phyloP scores from a whole-genome alignment of 805 yeast genomes.

The Kluyveromyces lactis region DNA sequence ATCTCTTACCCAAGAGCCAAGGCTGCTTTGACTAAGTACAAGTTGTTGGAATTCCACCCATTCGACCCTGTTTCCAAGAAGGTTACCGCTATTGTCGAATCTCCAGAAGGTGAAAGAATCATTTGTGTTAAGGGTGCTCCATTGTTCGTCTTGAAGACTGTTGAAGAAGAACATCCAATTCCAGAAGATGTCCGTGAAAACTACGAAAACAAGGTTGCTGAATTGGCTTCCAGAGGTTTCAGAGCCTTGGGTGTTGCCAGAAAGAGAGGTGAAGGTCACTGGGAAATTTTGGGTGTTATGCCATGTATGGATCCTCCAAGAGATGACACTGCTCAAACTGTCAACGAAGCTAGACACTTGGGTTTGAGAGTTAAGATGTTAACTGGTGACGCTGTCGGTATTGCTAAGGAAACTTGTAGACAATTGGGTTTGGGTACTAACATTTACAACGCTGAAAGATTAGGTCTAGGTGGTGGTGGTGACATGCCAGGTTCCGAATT shows the following conservation, averaged over 20 bases:
- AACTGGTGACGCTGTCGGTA: slow-evolving; percentile 99
- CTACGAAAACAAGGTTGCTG: slow-evolving; percentile 95
- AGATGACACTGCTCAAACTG: slow-evolving; percentile 95
- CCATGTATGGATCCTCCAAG: slow-evolving; percentile 99
- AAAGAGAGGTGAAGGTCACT: slow-evolving; percentile 97
- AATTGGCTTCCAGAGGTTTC: slow-evolving; percentile 97
- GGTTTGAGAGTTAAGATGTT: slow-evolving; percentile 97
- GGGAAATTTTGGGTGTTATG: slow-evolving; percentile 97
- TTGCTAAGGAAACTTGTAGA: slow-evolving; percentile 97
- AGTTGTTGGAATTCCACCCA: slow-evolving; percentile 92
- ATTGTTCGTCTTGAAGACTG: slow-evolving; percentile 91
- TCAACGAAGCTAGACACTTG: slow-evolving; percentile 78
- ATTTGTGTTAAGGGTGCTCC: slow-evolving; percentile 98
- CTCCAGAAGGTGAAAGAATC: slow-evolving; percentile 92
- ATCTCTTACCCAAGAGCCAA: slow-evolving; percentile 86
- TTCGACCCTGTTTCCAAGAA: slow-evolving; percentile 97
- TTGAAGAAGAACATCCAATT: slow-evolving; percentile 93
- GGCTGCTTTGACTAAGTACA: slow-evolving; percentile 86
- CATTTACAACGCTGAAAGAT: slow-evolving; percentile 93
- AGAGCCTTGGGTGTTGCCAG: slow-evolving; percentile 98
- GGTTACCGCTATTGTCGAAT: slow-evolving; percentile 90
- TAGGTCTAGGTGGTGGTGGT: slow-evolving; percentile 94
- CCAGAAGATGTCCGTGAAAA: slow-evolving; percentile 90
- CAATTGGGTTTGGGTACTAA: slow-evolving; percentile 95
- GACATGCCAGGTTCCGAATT: slow-evolving; percentile 96